Percentiles rank a stretch among this genome's conserved stretches.
phyloP scores from a whole-genome alignment of 768 basidiomycete species.

The Tulasnella calospora region DNA sequence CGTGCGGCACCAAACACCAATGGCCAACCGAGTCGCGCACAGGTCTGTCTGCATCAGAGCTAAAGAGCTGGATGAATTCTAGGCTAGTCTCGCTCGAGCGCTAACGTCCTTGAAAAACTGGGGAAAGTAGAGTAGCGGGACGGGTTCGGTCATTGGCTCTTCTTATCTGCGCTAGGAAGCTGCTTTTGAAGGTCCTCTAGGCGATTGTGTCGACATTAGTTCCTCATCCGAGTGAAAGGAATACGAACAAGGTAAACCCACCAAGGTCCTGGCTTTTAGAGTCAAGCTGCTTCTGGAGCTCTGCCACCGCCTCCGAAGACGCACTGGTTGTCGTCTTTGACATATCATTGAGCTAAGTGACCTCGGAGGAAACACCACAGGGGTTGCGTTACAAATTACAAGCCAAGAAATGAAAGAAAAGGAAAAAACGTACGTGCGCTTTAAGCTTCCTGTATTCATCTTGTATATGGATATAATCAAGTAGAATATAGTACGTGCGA shows the following conservation, averaged over 20 bases:
- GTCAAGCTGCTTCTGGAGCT: conserved; percentile 27
- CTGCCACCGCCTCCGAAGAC: background rate
- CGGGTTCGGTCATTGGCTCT: background rate
- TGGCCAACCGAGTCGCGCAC: no score
- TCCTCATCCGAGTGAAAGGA: background rate
- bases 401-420: no score
- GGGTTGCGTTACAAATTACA: no score
- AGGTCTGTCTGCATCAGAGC: no score
- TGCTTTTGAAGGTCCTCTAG: conserved; percentile 19
- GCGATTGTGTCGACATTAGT: background rate
- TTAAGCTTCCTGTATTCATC: conserved; percentile 84
- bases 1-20: no score
- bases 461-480: conserved; percentile 86
- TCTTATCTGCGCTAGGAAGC: conserved; percentile 16
- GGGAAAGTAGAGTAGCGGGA: background rate
- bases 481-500: conserved; percentile 84
- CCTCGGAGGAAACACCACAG: background rate
- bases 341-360: background rate
- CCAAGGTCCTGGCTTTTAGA: background rate
- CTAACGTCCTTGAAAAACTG: background rate
- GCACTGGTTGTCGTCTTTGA: background rate
- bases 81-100: background rate
- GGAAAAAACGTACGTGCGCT: conserved; percentile 42
- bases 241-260: background rate
- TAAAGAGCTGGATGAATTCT: no score